Conservation (phyloP, 73 alveolate species). For the Halteria grandinella region DNA sequence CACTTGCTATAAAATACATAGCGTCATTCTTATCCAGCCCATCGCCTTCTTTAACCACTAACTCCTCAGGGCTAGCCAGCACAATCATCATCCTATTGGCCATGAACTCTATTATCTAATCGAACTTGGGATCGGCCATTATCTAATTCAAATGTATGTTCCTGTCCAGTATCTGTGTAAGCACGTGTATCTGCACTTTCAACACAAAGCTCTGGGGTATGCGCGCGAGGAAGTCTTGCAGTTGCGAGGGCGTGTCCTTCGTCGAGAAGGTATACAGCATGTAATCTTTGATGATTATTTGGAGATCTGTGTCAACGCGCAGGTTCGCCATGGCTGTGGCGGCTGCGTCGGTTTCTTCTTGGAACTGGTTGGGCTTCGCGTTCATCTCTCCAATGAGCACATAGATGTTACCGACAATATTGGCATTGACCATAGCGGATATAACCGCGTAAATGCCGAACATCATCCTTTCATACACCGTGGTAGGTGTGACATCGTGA, state of each 20-base stretch:
- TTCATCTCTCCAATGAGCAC: slow-evolving; percentile 52
- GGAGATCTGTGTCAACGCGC: neutral
- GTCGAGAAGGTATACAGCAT: neutral
- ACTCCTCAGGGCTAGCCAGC: slow-evolving; percentile 41
- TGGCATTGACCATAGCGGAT: slow-evolving; percentile 33
- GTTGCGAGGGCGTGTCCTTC: slow-evolving; percentile 20
- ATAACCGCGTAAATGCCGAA: slow-evolving; percentile 1
- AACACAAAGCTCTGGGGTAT: slow-evolving; percentile 18
- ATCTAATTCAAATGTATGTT: neutral
- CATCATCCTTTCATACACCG: slow-evolving; percentile 1
- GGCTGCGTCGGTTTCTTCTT: slow-evolving; percentile 33
- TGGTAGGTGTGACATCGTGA: slow-evolving; percentile 21
- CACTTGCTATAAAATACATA: slow-evolving; percentile 42
- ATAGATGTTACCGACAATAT: slow-evolving; percentile 60
- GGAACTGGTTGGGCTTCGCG: slow-evolving; percentile 8
- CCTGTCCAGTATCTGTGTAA: neutral
- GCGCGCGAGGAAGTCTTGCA: slow-evolving; percentile 6
- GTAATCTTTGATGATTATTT: neutral
- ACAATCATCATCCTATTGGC: neutral
- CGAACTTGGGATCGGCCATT: neutral
- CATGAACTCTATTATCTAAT: neutral
- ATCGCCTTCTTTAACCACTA: slow-evolving; percentile 18
- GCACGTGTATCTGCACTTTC: slow-evolving; percentile 13
- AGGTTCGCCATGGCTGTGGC: slow-evolving; percentile 30
- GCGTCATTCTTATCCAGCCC: slow-evolving; percentile 1